Evolutionary conservation across 2,329 filamentous ascomycete genomes (phyloP), one percentile per base, ranked within the genome.

Genomic region (Neonectria coccinea): DNA sequence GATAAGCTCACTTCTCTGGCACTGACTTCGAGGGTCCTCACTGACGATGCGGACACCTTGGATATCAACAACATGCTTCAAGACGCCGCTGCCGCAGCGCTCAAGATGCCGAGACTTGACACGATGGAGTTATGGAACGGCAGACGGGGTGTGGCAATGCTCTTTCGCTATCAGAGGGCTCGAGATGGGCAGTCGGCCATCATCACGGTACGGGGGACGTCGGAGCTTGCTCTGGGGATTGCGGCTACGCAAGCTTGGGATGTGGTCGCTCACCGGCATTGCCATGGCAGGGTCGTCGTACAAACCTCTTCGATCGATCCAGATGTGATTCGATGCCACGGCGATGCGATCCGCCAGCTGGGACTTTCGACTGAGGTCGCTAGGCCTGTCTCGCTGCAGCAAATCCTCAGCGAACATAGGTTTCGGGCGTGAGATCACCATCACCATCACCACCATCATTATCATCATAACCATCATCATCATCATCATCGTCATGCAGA

Each of bases 91-190:
- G 20, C 20, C 20, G 20, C 72, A 42, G 69, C 70, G 12, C 27
- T 67, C 18, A 68, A 68, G 59, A 79, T 79, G 72, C 71, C 74
- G 14, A 74, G 55, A 42, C 71, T 77, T 55, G 56, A 73, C 29
- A 75, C 61, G 14, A 71, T 79, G 71, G 74, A 78, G 50, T 59
- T 78, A 20, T 79, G 77, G 77, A 77, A 76, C 59, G 75, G 74
- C 7, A 71, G 66, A 64, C n/a, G 47, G 39, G 70, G 59, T 18
- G 7, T 73, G 20, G 74, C 73, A 54, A 66, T 74, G 60, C 62
- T 72, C 16, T 75, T 75, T 59, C 66, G 62, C 16, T 75, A 70
- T 61, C 57, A 74, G 59, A 65, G 42, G 44, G 58, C 53, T 64
- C 58, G 57, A 56, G 53, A 67, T 57, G 54, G 62, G 57, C 66